phyloP scores from a whole-genome alignment of 208 protist genomes.

The Vickermania spadyakhi region DNA sequence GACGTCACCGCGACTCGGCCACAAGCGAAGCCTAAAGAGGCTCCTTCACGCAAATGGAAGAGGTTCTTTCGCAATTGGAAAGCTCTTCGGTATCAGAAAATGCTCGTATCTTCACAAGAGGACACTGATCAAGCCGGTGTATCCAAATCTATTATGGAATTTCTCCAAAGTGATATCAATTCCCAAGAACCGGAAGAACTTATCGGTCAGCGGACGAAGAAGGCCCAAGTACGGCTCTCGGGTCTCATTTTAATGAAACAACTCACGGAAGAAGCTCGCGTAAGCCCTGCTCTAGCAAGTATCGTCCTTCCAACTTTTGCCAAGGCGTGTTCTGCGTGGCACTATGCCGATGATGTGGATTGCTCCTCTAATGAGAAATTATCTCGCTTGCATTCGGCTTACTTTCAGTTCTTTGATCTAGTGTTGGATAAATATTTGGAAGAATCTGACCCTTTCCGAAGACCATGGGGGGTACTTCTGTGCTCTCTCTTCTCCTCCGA shows the following conservation, averaged over 20 bases:
- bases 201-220: conserved; percentile 41
- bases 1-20: conserved; percentile 5
- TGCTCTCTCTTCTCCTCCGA: conserved; percentile 47
- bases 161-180: conserved; percentile 57
- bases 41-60: conserved; percentile 26
- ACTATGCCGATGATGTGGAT: conserved; percentile 76
- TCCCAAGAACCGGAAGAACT: conserved; percentile 36
- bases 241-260: conserved; percentile 66
- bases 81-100: conserved; percentile 51
- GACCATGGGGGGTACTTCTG: conserved; percentile 46
- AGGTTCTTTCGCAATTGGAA: conserved; percentile 83
- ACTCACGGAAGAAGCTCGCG: conserved; percentile 63
- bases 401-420: conserved; percentile 66
- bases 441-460: conserved; percentile 6
- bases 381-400: conserved; percentile 63
- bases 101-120: conserved; percentile 49
- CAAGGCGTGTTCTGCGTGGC: conserved; percentile 71
- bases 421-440: conserved; percentile 18
- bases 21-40: conserved; percentile 17
- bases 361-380: conserved; percentile 73
- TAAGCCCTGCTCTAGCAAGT: conserved; percentile 29
- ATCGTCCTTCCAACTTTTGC: conserved; percentile 69
- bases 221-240: conserved; percentile 58
- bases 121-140: conserved; percentile 26
- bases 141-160: conserved; percentile 36